These are phyloP conservation scores for Suillus plorans DNA, from an alignment of 768 basidiomycete species.

Conservation along the genomic window DNA sequence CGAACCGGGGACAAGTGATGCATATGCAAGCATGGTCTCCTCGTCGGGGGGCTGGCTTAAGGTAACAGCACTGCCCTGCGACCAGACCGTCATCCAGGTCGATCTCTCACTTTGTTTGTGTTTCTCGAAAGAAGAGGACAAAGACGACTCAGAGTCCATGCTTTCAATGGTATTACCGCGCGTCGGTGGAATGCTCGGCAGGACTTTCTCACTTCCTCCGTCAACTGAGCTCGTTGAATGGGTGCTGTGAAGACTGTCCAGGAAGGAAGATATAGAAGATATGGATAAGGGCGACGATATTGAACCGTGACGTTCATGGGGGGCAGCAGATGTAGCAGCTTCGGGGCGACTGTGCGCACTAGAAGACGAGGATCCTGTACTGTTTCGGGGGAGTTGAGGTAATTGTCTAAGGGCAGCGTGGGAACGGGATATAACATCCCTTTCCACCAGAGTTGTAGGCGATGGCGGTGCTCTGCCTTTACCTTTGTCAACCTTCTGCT, in stretches of 20 bases:
- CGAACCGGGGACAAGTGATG: neutral
- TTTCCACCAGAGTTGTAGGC: slow-evolving; percentile 7
- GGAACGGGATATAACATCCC: slow-evolving; percentile 1
- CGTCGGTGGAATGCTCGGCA: slow-evolving; percentile 11
- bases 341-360: neutral
- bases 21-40: slow-evolving; percentile 7
- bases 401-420: slow-evolving; percentile 7
- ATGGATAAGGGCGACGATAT: neutral
- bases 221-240: slow-evolving; percentile 7
- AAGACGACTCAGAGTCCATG: neutral
- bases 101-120: slow-evolving; percentile 11
- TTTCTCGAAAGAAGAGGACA: neutral
- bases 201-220: slow-evolving; percentile 8
- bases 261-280: neutral
- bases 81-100: slow-evolving; percentile 25
- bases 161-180: neutral
- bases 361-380: neutral
- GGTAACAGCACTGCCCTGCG: slow-evolving; percentile 43
- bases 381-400: slow-evolving; percentile 9
- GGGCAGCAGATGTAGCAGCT: neutral
- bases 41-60: slow-evolving; percentile 22
- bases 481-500: slow-evolving; percentile 12
- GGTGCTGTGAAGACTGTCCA: slow-evolving; percentile 3
- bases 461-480: slow-evolving; percentile 9
- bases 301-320: neutral